Conservation (phyloP, 1,139 yeast genomes). For the Geotrichum carabidarum region DNA sequence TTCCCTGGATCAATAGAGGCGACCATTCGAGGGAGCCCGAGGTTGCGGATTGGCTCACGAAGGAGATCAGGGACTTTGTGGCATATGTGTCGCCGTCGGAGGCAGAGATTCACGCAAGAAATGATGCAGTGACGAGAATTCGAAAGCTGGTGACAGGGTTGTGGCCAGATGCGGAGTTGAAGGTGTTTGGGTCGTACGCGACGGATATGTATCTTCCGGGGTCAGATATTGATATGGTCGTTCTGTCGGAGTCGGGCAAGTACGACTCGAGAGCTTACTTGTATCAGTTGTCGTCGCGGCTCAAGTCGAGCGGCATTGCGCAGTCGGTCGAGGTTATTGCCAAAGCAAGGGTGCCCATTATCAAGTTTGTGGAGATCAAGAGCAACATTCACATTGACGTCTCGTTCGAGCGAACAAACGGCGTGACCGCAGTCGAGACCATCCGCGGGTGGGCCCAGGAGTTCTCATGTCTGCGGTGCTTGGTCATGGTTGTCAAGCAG, state of each 20-base stretch:
- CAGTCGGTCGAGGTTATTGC: slow-evolving; percentile 80
- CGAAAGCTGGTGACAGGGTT: slow-evolving; percentile 52
- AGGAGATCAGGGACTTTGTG: slow-evolving; percentile 83
- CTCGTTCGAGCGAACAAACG: slow-evolving; percentile 85
- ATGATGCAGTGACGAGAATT: slow-evolving; percentile 57
- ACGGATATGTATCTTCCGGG: slow-evolving; percentile 93
- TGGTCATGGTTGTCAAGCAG: slow-evolving; percentile 81
- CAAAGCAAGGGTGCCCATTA: slow-evolving; percentile 90
- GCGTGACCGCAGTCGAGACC: slow-evolving; percentile 75
- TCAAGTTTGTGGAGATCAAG: slow-evolving; percentile 76
- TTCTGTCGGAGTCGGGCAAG: slow-evolving; percentile 59
- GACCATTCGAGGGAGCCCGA: slow-evolving; percentile 66
- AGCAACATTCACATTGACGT: slow-evolving; percentile 79
- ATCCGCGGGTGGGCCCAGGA: slow-evolving; percentile 69
- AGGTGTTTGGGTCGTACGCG: slow-evolving; percentile 93
- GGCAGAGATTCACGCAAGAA: slow-evolving; percentile 66
- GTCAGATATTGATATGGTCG: slow-evolving; percentile 93
- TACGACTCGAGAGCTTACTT: slow-evolving; percentile 65
- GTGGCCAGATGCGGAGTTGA: slow-evolving; percentile 80
- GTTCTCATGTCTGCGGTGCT: slow-evolving; percentile 78
- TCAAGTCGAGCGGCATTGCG: slow-evolving; percentile 61
- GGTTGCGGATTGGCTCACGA: slow-evolving; percentile 80
- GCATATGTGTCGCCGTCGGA: slow-evolving; percentile 82
- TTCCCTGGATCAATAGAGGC: slow-evolving; percentile 76
- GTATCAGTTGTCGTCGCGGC: slow-evolving; percentile 67